Evolutionary conservation across 257 asterid genomes (phyloP).

Genomic region (Gynochthodes officinalis): DNA sequence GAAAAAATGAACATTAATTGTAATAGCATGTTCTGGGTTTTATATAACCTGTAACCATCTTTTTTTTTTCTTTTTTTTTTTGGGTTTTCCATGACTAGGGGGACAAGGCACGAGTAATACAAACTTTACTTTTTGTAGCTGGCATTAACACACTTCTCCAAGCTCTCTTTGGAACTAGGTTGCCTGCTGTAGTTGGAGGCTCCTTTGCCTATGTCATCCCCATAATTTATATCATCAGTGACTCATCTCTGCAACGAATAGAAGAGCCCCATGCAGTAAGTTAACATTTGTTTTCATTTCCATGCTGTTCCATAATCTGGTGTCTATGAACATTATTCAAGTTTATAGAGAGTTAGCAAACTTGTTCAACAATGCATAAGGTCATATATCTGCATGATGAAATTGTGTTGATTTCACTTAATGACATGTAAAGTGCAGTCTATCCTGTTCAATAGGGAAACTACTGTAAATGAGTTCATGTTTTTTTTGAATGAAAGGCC

Average conservation of each 20-base stretch:
- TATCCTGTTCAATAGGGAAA: neutral
- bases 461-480: neutral
- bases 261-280: slow-evolving; percentile 70
- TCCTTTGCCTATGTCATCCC: slow-evolving; percentile 89
- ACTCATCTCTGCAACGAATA: slow-evolving; percentile 68
- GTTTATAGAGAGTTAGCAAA: neutral
- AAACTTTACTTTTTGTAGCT: slow-evolving; percentile 88
- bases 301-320: neutral
- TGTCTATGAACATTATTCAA: neutral
- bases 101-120: slow-evolving; percentile 87
- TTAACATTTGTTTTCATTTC: slow-evolving; percentile 3
- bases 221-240: slow-evolving; percentile 61
- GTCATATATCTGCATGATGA: neutral
- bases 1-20: neutral
- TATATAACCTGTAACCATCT: neutral
- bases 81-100: slow-evolving; percentile 45
- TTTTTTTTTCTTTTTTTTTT: neutral
- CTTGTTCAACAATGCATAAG: neutral
- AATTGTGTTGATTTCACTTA: neutral
- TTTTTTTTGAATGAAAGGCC: neutral
- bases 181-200: slow-evolving; percentile 95
- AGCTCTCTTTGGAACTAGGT: slow-evolving; percentile 87
- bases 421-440: neutral
- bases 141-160: slow-evolving; percentile 98
- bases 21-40: neutral